Percentiles rank a stretch among this genome's conserved stretches.
These are phyloP conservation scores for Fusarium sp. DNA, from an alignment of 2,329 filamentous ascomycete species.

Conservation along the genomic window DNA sequence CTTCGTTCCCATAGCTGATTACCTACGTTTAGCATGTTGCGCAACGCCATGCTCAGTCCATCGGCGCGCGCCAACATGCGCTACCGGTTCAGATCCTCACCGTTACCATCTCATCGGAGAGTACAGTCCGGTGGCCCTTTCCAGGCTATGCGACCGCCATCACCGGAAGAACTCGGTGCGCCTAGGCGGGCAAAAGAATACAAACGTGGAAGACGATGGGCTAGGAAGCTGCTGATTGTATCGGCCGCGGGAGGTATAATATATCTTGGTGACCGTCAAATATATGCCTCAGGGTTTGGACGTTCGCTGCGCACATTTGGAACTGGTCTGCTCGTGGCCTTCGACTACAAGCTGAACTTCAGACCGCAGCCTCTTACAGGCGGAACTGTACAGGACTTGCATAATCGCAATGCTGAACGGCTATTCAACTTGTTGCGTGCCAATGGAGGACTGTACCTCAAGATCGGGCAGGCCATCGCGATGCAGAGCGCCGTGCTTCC, in stretches of 20 bases:
- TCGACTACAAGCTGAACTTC: conserved; percentile 98
- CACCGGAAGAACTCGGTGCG: conserved; percentile 80
- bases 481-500: conserved; percentile 97
- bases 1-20: conserved; percentile 10
- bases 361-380: conserved; percentile 79
- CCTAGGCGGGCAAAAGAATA: conserved; percentile 78
- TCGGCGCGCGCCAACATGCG: conserved; percentile 42
- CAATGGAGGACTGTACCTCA: conserved; percentile 95
- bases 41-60: conserved; percentile 44
- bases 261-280: conserved; percentile 76
- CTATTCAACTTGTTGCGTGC: conserved; percentile 82
- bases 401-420: conserved; percentile 84
- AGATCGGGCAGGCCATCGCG: conserved; percentile 97
- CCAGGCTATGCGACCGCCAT: conserved; percentile 77
- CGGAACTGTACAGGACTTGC: conserved; percentile 79
- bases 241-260: conserved; percentile 68
- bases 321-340: conserved; percentile 80
- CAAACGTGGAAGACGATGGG: conserved; percentile 76
- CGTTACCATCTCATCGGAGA: conserved; percentile 51
- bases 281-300: conserved; percentile 82
- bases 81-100: conserved; percentile 59
- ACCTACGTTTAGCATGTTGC: conserved; percentile 45
- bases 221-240: conserved; percentile 75
- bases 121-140: conserved; percentile 58
- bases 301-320: conserved; percentile 86